phyloP scores from a whole-genome alignment of 441 rosid species.

The Pelargonium fulgidum region DNA sequence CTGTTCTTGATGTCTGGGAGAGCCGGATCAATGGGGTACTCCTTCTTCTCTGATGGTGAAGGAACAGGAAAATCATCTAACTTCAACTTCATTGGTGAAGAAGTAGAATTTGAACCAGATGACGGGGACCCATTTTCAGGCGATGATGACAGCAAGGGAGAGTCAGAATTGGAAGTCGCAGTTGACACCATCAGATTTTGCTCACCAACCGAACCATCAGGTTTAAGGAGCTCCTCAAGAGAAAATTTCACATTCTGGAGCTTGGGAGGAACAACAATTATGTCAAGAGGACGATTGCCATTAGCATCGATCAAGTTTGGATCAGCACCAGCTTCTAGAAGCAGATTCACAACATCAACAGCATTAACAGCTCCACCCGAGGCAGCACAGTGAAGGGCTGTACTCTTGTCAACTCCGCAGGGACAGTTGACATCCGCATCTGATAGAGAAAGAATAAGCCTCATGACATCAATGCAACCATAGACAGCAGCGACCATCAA shows the following conservation, averaged over 20 bases:
- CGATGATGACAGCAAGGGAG: slow-evolving; percentile 42
- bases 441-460: slow-evolving; percentile 45
- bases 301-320: slow-evolving; percentile 42
- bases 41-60: slow-evolving; percentile 42
- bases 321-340: slow-evolving; percentile 56
- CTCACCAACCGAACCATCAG: slow-evolving; percentile 39
- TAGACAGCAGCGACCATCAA: slow-evolving; percentile 74
- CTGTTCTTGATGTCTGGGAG: slow-evolving; percentile 72
- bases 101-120: slow-evolving; percentile 29
- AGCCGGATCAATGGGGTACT: slow-evolving; percentile 65
- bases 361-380: slow-evolving; percentile 65
- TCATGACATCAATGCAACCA: slow-evolving; percentile 59
- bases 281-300: slow-evolving; percentile 53
- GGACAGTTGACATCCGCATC: slow-evolving; percentile 53
- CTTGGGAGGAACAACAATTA: slow-evolving; percentile 58
- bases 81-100: slow-evolving; percentile 34
- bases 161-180: slow-evolving; percentile 24
- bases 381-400: slow-evolving; percentile 71
- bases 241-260: slow-evolving; percentile 40
- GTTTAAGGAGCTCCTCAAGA: slow-evolving; percentile 53
- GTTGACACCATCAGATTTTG: slow-evolving; percentile 41
- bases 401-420: slow-evolving; percentile 50
- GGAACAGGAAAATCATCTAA: slow-evolving; percentile 26
- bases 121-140: slow-evolving; percentile 43
- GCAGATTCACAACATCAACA: slow-evolving; percentile 54